A percentile compares a stretch with the other conserved stretches of the same genome.
Evolutionary conservation across 2,329 filamentous ascomycete genomes (phyloP).

Genomic region (Dryadomyces sulphureus): DNA sequence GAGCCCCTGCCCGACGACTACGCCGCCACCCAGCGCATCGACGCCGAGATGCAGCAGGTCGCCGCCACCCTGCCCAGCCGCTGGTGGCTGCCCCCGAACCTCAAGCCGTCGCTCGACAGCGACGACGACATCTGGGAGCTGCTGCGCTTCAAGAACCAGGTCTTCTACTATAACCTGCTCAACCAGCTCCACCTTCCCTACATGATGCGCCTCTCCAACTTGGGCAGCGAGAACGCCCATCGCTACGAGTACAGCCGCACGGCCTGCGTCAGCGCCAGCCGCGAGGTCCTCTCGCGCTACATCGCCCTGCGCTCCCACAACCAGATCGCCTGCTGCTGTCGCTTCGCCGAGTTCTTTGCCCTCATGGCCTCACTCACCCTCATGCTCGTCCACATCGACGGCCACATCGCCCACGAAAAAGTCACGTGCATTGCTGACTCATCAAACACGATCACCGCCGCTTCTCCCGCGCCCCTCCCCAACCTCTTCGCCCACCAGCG

Average conservation of each 20-base stretch:
- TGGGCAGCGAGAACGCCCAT: neutral
- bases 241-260: constrained; percentile 19
- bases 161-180: constrained; percentile 23
- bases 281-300: constrained; percentile 23
- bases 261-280: constrained; percentile 22
- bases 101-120: neutral
- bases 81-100: constrained; percentile 24
- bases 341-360: constrained; percentile 19
- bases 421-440: too few relatives aligned
- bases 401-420: constrained; percentile 11
- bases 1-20: constrained; percentile 12
- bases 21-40: constrained; percentile 18
- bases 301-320: constrained; percentile 19
- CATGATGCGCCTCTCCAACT: constrained; percentile 14
- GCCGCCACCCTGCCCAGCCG: constrained; percentile 22
- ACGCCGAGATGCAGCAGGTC: constrained; percentile 22
- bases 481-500: constrained; percentile 22
- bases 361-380: constrained; percentile 20
- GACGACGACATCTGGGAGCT: constrained; percentile 16
- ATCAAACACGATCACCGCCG: too few relatives aligned
- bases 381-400: constrained; percentile 21
- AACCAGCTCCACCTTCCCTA: constrained; percentile 25
- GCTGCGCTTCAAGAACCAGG: constrained; percentile 18
- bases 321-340: constrained; percentile 17
- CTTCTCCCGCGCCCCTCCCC: neutral